phyloP scores from a whole-genome alignment of 164 flowering plant genomes.

The Tinospora cordifolia region DNA sequence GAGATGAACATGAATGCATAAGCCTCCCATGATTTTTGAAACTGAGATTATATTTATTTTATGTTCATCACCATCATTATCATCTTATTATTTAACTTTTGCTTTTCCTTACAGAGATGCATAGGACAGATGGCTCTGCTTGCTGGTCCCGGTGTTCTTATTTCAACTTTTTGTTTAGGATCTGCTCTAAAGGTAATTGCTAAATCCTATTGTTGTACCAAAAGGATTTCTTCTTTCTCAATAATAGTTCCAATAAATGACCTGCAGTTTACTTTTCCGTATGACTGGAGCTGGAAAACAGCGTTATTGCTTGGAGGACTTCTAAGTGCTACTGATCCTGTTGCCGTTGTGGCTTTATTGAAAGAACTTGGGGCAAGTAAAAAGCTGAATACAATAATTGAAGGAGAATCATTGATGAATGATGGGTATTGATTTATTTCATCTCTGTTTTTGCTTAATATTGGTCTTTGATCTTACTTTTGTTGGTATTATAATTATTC shows the following conservation, averaged over 20 bases:
- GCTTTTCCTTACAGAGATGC: slow-evolving; percentile 58
- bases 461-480: not conserved
- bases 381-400: slow-evolving; percentile 85
- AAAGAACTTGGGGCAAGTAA: slow-evolving; percentile 98
- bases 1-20: too few species aligned
- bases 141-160: slow-evolving; percentile 92
- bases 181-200: slow-evolving; percentile 63
- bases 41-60: too few species aligned
- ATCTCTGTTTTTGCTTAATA: not conserved
- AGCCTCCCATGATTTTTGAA: too few species aligned
- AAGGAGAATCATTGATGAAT: slow-evolving; percentile 98
- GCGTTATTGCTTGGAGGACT: slow-evolving; percentile 90
- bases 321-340: slow-evolving; percentile 98
- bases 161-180: slow-evolving; percentile 85
- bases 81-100: not conserved
- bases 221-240: not conserved
- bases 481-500: not conserved
- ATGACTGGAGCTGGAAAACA: slow-evolving; percentile 87
- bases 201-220: not conserved
- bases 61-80: too few species aligned
- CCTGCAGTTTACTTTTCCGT: slow-evolving; percentile 76
- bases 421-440: slow-evolving; percentile 58
- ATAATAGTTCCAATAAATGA: slow-evolving; percentile 7
- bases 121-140: slow-evolving; percentile 80
- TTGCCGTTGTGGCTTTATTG: slow-evolving; percentile 85